phyloP scores from a whole-genome alignment of 768 basidiomycete species.

The Peribolospora kevripleyi region DNA sequence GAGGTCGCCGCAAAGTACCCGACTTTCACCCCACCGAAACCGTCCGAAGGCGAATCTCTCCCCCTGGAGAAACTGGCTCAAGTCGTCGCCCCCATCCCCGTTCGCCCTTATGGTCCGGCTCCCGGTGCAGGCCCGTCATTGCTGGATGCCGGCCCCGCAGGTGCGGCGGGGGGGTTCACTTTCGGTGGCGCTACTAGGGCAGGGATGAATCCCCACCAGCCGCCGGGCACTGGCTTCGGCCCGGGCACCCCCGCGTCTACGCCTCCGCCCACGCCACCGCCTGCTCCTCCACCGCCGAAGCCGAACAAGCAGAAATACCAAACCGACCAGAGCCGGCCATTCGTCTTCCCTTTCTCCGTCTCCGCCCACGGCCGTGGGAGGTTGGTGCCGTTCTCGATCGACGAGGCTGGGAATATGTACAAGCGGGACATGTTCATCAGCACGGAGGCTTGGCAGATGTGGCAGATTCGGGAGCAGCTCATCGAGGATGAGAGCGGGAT shows the following conservation, averaged over 20 bases:
- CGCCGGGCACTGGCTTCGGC: slow-evolving; percentile 7
- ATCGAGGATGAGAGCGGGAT: slow-evolving; percentile 81
- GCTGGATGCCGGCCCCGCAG: neutral
- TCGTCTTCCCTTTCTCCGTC: slow-evolving; percentile 77
- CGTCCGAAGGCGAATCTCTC: slow-evolving; percentile 14
- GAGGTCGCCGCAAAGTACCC: slow-evolving; percentile 92
- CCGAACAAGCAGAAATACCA: slow-evolving; percentile 98
- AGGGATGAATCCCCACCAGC: neutral
- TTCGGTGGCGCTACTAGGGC: too few relatives aligned
- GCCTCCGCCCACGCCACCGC: slow-evolving; percentile 33
- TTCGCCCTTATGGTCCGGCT: slow-evolving; percentile 32
- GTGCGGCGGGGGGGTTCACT: neutral
- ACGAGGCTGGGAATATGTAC: slow-evolving; percentile 81
- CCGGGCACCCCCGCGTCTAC: slow-evolving; percentile 34
- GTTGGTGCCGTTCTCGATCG: slow-evolving; percentile 82
- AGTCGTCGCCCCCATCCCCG: slow-evolving; percentile 74
- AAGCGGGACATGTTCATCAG: slow-evolving; percentile 73
- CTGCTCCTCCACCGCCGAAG: slow-evolving; percentile 60
- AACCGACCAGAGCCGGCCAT: slow-evolving; percentile 80
- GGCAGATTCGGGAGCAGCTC: slow-evolving; percentile 83
- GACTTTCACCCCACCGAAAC: slow-evolving; percentile 45
- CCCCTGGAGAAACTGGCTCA: slow-evolving; percentile 38
- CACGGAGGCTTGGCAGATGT: slow-evolving; percentile 73
- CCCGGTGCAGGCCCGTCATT: too few relatives aligned
- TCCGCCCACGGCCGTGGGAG: slow-evolving; percentile 29